phyloP scores from a whole-genome alignment of 352 stramenopile species.

The Labyrinthula sp. region DNA sequence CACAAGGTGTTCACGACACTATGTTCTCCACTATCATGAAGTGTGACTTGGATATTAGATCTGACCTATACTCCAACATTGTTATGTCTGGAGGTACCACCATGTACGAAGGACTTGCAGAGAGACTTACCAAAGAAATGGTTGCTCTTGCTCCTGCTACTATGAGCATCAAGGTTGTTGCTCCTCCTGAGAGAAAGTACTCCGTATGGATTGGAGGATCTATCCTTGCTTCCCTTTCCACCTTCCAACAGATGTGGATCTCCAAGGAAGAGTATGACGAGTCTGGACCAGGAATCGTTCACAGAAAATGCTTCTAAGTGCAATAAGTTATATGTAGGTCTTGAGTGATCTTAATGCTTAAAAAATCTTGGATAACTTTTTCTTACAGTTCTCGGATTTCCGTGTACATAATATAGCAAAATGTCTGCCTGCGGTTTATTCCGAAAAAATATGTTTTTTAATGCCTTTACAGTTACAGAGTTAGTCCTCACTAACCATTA shows the following conservation, averaged over 20 bases:
- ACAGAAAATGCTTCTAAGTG: conserved; percentile 73
- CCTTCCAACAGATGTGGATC: conserved; percentile 98
- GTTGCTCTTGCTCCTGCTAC: conserved; percentile 59
- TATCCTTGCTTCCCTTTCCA: conserved; percentile 83
- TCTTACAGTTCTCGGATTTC: too few relatives aligned
- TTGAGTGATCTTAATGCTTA: too few relatives aligned
- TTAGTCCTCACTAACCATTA: too few relatives aligned
- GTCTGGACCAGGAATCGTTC: conserved; percentile 79
- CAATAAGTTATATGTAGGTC: too few relatives aligned
- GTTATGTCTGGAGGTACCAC: conserved; percentile 67
- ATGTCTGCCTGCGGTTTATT: too few relatives aligned
- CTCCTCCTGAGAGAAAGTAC: conserved; percentile 62
- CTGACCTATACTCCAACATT: conserved; percentile 70
- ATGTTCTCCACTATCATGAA: conserved; percentile 79
- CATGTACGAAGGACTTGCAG: conserved; percentile 60
- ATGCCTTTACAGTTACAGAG: too few relatives aligned
- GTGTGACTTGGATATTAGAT: conserved; percentile 82
- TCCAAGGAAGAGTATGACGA: conserved; percentile 94
- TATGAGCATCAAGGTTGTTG: conserved; percentile 72
- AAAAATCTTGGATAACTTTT: too few relatives aligned
- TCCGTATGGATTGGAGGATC: conserved; percentile 87
- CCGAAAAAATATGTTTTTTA: too few relatives aligned
- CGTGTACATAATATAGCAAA: too few relatives aligned
- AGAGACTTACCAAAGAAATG: conserved; percentile 60
- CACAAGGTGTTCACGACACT: conserved; percentile 53